A percentile compares a stretch with the other conserved stretches of the same genome.
phyloP scores from a whole-genome alignment of 2,329 filamentous ascomycete genomes.

The Sclerotinia trifoliorum region DNA sequence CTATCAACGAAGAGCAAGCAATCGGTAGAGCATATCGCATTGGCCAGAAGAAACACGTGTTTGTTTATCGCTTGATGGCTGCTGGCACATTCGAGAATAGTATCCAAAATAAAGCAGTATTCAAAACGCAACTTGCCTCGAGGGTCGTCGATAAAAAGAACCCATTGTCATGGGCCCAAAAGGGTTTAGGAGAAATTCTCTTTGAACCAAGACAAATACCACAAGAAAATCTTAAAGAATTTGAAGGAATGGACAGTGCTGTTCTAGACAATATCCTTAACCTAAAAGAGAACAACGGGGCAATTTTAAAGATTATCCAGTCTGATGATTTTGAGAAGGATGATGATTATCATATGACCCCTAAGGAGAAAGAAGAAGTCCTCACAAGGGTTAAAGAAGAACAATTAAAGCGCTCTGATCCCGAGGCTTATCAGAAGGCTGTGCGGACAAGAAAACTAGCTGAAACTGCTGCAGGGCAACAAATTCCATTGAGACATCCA shows the following conservation, averaged over 20 bases:
- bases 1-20: constrained; percentile 79
- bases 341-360: constrained; percentile 60
- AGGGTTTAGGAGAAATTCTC: constrained; percentile 55
- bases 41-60: constrained; percentile 76
- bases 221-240: constrained; percentile 52
- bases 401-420: constrained; percentile 34
- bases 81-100: constrained; percentile 78
- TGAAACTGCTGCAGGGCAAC: not conserved
- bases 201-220: constrained; percentile 53
- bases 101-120: constrained; percentile 71
- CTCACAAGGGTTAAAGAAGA: constrained; percentile 45
- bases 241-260: constrained; percentile 56
- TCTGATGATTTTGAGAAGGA: constrained; percentile 74
- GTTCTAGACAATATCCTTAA: constrained; percentile 54
- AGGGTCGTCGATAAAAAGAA: constrained; percentile 84
- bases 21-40: constrained; percentile 83
- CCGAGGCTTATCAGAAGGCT: constrained; percentile 24
- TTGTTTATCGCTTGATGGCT: constrained; percentile 77
- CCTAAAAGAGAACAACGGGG: constrained; percentile 16
- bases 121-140: constrained; percentile 77
- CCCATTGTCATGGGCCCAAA: constrained; percentile 63
- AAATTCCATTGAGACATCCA: not conserved
- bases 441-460: constrained; percentile 10
- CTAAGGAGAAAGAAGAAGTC: constrained; percentile 59
- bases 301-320: constrained; percentile 58